Percentiles rank a stretch among this genome's conserved stretches.
Conservation (phyloP, 306 rosid genomes). For the Psophocarpus tetragonolobus region DNA sequence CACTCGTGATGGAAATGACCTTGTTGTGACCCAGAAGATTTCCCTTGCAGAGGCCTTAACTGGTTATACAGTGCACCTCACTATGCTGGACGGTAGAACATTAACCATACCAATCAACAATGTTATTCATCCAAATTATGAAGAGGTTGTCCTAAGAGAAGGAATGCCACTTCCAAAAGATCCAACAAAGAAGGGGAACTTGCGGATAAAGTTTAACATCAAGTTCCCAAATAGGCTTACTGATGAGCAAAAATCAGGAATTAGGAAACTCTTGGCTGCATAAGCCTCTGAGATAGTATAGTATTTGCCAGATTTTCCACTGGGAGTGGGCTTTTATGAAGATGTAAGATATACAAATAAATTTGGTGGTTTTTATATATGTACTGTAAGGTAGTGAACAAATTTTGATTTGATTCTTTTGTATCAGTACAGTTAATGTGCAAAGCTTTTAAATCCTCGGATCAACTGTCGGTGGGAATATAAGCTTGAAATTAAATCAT, state of each 20-base stretch:
- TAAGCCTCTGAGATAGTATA: constrained; percentile 26
- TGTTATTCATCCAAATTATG: constrained; percentile 59
- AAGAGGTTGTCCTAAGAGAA: constrained; percentile 59
- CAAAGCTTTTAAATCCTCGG: neutral
- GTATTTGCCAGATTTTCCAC: neutral
- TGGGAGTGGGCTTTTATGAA: neutral
- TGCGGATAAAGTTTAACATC: constrained; percentile 62
- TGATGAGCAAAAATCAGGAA: constrained; percentile 62
- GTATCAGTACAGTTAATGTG: neutral
- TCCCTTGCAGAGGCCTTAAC: constrained; percentile 61
- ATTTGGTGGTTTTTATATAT: neutral
- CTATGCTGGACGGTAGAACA: constrained; percentile 57
- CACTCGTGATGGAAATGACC: constrained; percentile 56
- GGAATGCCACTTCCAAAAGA: constrained; percentile 70
- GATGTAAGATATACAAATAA: constrained; percentile 15
- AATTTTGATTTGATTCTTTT: neutral
- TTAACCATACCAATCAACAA: constrained; percentile 51
- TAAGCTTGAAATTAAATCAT: neutral
- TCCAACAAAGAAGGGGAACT: constrained; percentile 58
- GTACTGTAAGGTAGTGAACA: neutral
- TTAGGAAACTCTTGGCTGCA: constrained; percentile 53
- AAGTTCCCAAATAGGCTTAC: constrained; percentile 58
- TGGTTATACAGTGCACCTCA: constrained; percentile 56
- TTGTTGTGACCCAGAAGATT: constrained; percentile 46
- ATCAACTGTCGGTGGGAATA: neutral